Evolutionary conservation across 129 eudicot species (phyloP).

Genomic region (Lonicera japonica): DNA sequence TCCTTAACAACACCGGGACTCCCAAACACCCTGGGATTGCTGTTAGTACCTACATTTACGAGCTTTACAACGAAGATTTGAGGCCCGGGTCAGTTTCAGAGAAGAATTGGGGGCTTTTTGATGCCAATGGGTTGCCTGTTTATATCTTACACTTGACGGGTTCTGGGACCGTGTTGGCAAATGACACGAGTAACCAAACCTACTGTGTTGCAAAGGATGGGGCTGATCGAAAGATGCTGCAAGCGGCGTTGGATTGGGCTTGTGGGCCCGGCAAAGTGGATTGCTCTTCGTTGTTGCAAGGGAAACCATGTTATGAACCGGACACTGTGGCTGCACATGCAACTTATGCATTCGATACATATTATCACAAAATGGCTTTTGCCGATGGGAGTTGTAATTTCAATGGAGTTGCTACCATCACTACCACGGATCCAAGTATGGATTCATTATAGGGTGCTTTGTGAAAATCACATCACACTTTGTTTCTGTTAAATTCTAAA

Average conservation of each 20-base stretch:
- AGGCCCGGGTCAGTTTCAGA: constrained; percentile 41
- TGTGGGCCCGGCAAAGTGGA: constrained; percentile 64
- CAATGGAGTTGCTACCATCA: constrained; percentile 50
- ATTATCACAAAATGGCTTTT: constrained; percentile 47
- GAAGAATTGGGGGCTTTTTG: constrained; percentile 61
- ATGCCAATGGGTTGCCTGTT: constrained; percentile 44
- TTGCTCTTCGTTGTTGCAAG: constrained; percentile 41
- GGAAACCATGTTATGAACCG: constrained; percentile 47
- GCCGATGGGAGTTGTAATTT: constrained; percentile 50
- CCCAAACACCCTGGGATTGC: constrained; percentile 57
- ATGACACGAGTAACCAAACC: constrained; percentile 52
- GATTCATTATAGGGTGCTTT: background rate
- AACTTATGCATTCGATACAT: constrained; percentile 48
- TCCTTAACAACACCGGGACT: constrained; percentile 52
- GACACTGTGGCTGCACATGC: constrained; percentile 48
- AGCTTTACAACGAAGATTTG: constrained; percentile 48
- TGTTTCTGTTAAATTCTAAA: background rate
- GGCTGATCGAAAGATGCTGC: constrained; percentile 47
- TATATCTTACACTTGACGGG: constrained; percentile 43
- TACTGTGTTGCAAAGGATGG: constrained; percentile 44
- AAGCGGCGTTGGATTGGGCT: constrained; percentile 62
- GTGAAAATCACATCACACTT: background rate
- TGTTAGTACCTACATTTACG: constrained; percentile 46
- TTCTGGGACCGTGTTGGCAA: constrained; percentile 41
- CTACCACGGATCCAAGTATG: constrained; percentile 54